Evolutionary conservation across 2,329 filamentous ascomycete genomes (phyloP).

Genomic region (Neopestalotiopsis rosae): DNA sequence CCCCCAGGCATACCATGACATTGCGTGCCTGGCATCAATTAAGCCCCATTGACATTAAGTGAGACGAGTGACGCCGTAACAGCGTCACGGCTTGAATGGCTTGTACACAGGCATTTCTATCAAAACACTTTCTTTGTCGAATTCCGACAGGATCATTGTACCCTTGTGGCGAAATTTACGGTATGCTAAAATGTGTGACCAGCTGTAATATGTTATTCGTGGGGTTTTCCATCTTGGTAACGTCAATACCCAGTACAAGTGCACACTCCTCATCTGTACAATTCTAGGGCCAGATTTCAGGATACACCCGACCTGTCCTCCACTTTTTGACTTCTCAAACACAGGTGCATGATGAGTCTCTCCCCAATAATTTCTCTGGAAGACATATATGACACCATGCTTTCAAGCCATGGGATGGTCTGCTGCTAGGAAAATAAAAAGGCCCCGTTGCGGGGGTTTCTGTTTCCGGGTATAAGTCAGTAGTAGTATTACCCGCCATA

Average conservation of each 20-base stretch:
- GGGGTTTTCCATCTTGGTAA: neutral
- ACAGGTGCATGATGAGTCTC: neutral
- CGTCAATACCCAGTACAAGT: neutral
- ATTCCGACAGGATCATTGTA: neutral
- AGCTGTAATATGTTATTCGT: neutral
- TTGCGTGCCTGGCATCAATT: neutral
- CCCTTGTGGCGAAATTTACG: neutral
- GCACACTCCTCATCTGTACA: neutral
- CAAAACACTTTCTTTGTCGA: neutral
- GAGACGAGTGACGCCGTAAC: neutral
- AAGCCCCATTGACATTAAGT: neutral
- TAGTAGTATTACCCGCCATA: neutral
- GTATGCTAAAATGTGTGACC: neutral
- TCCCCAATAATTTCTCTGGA: neutral
- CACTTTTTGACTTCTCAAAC: neutral
- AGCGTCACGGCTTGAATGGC: neutral
- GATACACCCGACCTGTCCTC: neutral
- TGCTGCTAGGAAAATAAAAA: neutral
- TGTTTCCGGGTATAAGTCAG: neutral
- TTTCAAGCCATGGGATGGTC: neutral
- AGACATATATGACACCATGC: neutral
- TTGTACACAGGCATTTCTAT: neutral
- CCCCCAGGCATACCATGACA: neutral
- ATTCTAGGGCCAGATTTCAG: neutral
- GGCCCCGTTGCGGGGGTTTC: neutral